Evolutionary conservation across 148 eudicot genomes (phyloP), one percentile per base, ranked within the genome.

Genomic region (Fagopyrum esculentum): DNA sequence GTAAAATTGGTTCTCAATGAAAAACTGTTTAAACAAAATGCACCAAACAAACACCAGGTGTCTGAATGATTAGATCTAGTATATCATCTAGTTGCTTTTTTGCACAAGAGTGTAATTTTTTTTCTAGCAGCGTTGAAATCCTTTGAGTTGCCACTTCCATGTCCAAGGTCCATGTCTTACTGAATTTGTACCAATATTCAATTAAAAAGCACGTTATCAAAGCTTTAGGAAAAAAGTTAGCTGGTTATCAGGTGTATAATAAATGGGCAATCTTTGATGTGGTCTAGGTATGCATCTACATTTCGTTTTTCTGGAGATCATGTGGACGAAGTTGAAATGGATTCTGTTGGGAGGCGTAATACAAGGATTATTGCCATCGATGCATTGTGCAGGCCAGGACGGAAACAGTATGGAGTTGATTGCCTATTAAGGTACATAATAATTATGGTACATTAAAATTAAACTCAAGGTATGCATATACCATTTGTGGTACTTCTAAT

Each of bases 361-460:
- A 95, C 97, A 30, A 86, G 91, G 79, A 88, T 95, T 73, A 77
- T 86, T 73, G 99, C 97, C 44, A 89, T 92, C 47, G 99, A 95
- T 80, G 99, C 99, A 59, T 81, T 92, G 45, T 70, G 84, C 82
- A 22, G 54, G 45, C 96, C 97, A 55, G 97, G 98, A 57, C 77
- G 74, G 60, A 83, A 85, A 80, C 98, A 95, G 79, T 92, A 86
- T 80, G 74, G 77, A 76, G 77, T 64, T 68, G 89, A 85, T 71
- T 83, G 66, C 78, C 89, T 95, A 59, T 79, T 92, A 68, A 87
- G 97, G 97, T 92, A 72, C 75, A 71, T 68, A 60, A 56, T 29
- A 60, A 9, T 26, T 8, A 4, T 60, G 43, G 40, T 60, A 22
- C 30, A 22, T 5, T 60, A 0, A 35, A n/a, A 17, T 56, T 56